Evolutionary conservation across 2,329 filamentous ascomycete genomes (phyloP).

Genomic region (Calonectria pseudoreteaudii): DNA sequence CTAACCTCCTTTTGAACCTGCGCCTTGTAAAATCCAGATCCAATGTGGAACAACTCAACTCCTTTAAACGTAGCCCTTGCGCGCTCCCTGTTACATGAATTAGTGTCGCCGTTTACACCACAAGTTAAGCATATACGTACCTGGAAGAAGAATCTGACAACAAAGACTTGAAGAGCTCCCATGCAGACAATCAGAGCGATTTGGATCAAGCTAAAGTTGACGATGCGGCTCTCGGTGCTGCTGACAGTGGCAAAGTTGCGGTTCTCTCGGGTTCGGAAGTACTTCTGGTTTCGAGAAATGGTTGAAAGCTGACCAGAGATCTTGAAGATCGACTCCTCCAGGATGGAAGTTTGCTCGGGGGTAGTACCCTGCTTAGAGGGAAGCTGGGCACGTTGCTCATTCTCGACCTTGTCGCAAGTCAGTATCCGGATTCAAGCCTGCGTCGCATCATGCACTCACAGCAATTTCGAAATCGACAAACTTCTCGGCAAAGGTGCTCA

Average conservation of each 20-base stretch:
- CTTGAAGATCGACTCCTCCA: constrained; percentile 97
- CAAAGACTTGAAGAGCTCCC: constrained; percentile 96
- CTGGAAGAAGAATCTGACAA: constrained; percentile 99
- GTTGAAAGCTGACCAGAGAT: constrained; percentile 92
- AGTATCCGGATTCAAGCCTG: background rate
- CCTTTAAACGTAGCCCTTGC: constrained; percentile 76
- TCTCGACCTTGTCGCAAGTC: constrained; percentile 76
- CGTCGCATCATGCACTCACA: constrained; percentile 49
- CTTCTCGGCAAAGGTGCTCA: constrained; percentile 98
- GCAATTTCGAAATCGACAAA: constrained; percentile 98
- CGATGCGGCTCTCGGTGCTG: constrained; percentile 94
- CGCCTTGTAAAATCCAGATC: constrained; percentile 47
- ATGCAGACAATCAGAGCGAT: constrained; percentile 91
- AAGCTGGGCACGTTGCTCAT: constrained; percentile 84
- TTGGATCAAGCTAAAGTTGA: constrained; percentile 97
- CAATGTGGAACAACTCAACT: constrained; percentile 35
- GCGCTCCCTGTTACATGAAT: constrained; percentile 63
- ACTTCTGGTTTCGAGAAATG: constrained; percentile 97
- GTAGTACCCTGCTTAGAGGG: constrained; percentile 90
- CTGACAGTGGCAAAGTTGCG: constrained; percentile 98
- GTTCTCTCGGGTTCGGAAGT: constrained; percentile 99
- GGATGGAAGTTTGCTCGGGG: constrained; percentile 86
- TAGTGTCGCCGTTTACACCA: constrained; percentile 7
- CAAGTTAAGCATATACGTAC: constrained; percentile 53
- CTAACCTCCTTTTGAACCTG: constrained; percentile 45